phyloP scores from a whole-genome alignment of 208 protist genomes.

The Crithidia expoeki region DNA sequence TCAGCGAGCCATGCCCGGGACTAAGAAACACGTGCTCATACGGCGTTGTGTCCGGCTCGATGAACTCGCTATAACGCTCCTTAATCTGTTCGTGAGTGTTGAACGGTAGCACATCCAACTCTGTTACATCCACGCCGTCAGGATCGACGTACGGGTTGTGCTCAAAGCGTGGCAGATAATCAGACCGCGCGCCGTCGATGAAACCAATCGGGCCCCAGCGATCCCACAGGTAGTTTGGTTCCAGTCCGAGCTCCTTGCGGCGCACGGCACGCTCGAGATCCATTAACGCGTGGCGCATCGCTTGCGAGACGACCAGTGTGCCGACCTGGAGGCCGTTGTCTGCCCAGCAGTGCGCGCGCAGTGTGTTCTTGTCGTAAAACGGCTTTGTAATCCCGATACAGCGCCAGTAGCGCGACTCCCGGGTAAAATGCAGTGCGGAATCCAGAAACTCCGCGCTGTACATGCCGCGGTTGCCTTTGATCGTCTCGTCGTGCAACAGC shows the following conservation, averaged over 20 bases:
- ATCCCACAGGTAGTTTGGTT: conserved; percentile 91
- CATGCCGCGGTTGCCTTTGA: conserved; percentile 75
- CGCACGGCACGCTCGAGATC: conserved; percentile 87
- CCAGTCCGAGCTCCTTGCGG: conserved; percentile 81
- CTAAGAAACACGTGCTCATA: conserved; percentile 73
- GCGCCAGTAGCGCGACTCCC: conserved; percentile 88
- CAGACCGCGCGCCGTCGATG: conserved; percentile 76
- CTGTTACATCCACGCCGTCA: conserved; percentile 89
- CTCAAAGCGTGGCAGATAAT: conserved; percentile 88
- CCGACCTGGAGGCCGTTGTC: conserved; percentile 84
- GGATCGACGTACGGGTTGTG: conserved; percentile 91
- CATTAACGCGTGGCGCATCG: conserved; percentile 91
- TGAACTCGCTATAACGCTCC: conserved; percentile 87
- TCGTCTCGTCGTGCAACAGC: conserved; percentile 86
- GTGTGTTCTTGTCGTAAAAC: conserved; percentile 82
- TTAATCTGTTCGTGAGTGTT: conserved; percentile 90
- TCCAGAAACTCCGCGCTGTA: conserved; percentile 78
- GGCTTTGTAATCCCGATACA: conserved; percentile 92
- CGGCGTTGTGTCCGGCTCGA: conserved; percentile 64
- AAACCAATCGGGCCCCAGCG: conserved; percentile 91
- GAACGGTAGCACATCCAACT: conserved; percentile 86
- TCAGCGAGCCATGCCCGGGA: conserved; percentile 72
- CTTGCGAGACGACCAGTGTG: conserved; percentile 81
- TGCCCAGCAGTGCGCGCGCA: conserved; percentile 90
- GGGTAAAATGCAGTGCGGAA: conserved; percentile 78